A percentile compares a stretch with the other conserved stretches of the same genome.
Evolutionary conservation across 73 alveolate species (phyloP).

Genomic region (Paramecium sexaurelia): DNA sequence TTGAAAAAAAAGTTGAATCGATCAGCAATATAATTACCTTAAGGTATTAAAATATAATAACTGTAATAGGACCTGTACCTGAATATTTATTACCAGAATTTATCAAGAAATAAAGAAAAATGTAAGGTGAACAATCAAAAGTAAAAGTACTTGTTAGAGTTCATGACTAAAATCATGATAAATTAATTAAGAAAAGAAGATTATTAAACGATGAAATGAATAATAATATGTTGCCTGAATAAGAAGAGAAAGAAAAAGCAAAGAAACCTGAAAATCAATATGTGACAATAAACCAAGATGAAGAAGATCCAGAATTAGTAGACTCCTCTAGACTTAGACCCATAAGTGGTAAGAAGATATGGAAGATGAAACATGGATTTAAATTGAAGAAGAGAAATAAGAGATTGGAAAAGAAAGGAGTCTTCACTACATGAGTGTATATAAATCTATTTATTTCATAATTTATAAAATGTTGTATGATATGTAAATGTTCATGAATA

Average conservation of each 20-base stretch:
- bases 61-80: conserved; percentile 52
- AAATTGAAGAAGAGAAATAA: conserved; percentile 63
- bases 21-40: conserved; percentile 30
- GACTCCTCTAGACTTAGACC: conserved; percentile 61
- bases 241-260: not conserved
- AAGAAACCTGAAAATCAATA: conserved; percentile 31
- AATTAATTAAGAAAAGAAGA: conserved; percentile 22
- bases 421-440: conserved; percentile 64
- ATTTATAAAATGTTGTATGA: not conserved
- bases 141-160: conserved; percentile 4
- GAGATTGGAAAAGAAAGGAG: conserved; percentile 67
- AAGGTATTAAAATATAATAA: not conserved
- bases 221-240: conserved; percentile 26
- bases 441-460: not conserved
- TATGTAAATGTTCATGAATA: not conserved
- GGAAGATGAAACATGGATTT: conserved; percentile 66
- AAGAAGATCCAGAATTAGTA: conserved; percentile 54
- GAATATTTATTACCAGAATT: conserved; percentile 66
- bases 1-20: conserved; percentile 20
- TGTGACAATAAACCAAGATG: conserved; percentile 43
- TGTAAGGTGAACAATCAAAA: not conserved
- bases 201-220: not conserved
- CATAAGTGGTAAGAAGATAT: conserved; percentile 53
- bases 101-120: conserved; percentile 17
- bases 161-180: not conserved